These are phyloP conservation scores for Aspergillus ellipticus DNA, from an alignment of 495 filamentous ascomycete genomes.

Conservation along the genomic window DNA sequence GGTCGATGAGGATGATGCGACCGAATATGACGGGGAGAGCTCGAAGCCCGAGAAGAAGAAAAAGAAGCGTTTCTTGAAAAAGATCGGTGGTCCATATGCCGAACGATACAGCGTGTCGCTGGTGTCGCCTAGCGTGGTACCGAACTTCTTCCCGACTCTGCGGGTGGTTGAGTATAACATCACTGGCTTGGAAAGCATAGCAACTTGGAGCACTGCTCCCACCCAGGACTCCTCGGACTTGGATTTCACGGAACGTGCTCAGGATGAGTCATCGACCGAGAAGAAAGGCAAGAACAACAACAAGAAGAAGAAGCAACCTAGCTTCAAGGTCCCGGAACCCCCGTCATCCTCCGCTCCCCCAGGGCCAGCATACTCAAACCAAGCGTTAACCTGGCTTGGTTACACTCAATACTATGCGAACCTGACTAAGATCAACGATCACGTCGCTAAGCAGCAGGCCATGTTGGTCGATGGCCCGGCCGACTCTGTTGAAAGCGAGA, in stretches of 20 bases:
- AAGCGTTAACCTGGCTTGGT: conserved; percentile 68
- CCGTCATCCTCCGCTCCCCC: conserved; percentile 73
- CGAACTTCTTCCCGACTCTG: conserved; percentile 87
- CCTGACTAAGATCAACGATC: conserved; percentile 78
- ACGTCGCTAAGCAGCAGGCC: conserved; percentile 28
- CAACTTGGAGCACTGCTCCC: conserved; percentile 39
- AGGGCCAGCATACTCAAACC: conserved; percentile 87
- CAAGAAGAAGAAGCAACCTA: conserved; percentile 53
- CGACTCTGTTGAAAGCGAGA: not conserved
- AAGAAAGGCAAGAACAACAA: conserved; percentile 54
- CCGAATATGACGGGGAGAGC: conserved; percentile 4
- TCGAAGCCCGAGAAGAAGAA: conserved; percentile 32
- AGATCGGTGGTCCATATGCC: conserved; percentile 73
- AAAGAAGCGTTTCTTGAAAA: conserved; percentile 53
- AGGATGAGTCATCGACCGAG: conserved; percentile 16
- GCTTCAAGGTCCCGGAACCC: conserved; percentile 62
- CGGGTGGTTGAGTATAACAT: conserved; percentile 92
- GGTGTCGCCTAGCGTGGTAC: conserved; percentile 81
- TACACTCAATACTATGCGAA: conserved; percentile 95
- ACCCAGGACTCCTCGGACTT: not conserved
- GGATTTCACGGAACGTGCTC: conserved; percentile 1
- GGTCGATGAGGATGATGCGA: conserved; percentile 16
- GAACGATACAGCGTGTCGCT: conserved; percentile 80
- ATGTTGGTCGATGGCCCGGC: not conserved
- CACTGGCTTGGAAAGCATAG: conserved; percentile 61